Evolutionary conservation across 2,329 filamentous ascomycete species (phyloP).

Genomic region (Xylariaceae sp.): DNA sequence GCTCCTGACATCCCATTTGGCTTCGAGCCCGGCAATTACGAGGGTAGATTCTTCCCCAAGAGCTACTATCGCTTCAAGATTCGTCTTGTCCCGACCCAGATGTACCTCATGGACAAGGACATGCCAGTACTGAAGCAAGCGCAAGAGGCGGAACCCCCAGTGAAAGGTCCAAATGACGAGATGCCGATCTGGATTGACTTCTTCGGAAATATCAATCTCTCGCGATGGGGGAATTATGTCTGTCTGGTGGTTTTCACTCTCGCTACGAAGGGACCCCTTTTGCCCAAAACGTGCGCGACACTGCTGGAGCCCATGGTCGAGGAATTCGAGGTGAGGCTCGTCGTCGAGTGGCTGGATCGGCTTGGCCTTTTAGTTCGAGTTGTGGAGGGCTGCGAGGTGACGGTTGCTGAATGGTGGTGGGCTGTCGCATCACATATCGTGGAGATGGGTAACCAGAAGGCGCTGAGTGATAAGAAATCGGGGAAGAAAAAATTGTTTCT

Average conservation of each 20-base stretch:
- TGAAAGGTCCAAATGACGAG: slow-evolving; percentile 40
- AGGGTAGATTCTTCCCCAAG: slow-evolving; percentile 64
- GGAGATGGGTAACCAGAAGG: slow-evolving; percentile 17
- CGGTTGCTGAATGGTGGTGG: slow-evolving; percentile 66
- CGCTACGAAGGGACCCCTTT: slow-evolving; percentile 58
- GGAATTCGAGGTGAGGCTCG: slow-evolving; percentile 57
- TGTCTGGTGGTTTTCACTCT: slow-evolving; percentile 59
- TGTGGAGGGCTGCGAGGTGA: slow-evolving; percentile 39
- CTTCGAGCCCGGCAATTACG: slow-evolving; percentile 67
- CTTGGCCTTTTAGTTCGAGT: slow-evolving; percentile 48
- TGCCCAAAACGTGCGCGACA: slow-evolving; percentile 48
- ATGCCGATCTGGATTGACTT: slow-evolving; percentile 73
- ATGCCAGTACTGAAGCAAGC: slow-evolving; percentile 40
- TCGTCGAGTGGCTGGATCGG: slow-evolving; percentile 55
- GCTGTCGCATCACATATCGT: slow-evolving; percentile 44
- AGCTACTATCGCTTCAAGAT: slow-evolving; percentile 62
- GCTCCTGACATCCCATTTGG: slow-evolving; percentile 64
- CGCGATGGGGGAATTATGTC: slow-evolving; percentile 62
- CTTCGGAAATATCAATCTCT: slow-evolving; percentile 53
- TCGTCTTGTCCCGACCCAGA: slow-evolving; percentile 52
- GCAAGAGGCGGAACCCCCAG: slow-evolving; percentile 38
- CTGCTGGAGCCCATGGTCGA: slow-evolving; percentile 57
- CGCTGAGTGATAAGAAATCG: too few relatives aligned
- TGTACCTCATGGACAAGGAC: slow-evolving; percentile 54
- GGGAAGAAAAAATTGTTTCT: too few relatives aligned